Evolutionary conservation across 2,329 filamentous ascomycete species (phyloP).

Genomic region (Venturiaceae sp.): DNA sequence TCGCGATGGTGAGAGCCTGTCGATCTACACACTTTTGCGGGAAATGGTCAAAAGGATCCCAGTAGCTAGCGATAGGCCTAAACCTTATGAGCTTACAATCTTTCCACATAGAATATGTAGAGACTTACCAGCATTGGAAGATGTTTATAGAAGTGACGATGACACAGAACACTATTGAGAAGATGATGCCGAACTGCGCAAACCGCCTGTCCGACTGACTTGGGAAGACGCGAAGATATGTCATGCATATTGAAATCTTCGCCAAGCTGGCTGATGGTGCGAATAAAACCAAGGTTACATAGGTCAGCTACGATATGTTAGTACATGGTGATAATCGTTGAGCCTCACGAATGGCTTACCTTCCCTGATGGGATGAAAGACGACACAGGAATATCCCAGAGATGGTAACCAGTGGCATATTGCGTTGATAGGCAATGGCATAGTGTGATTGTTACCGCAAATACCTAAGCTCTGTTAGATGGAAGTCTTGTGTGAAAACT

Average conservation of each 20-base stretch:
- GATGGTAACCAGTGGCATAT: conserved; percentile 3
- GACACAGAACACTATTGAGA: conserved; percentile 4
- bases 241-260: conserved; percentile 10
- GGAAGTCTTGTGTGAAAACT: background rate
- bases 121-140: conserved; percentile 8
- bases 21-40: conserved; percentile 16
- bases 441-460: background rate
- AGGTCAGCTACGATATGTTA: background rate
- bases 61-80: conserved; percentile 3
- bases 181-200: conserved; percentile 2
- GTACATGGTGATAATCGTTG: background rate
- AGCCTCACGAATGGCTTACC: background rate
- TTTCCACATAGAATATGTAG: too few species aligned
- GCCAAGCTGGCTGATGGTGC: conserved; percentile 4
- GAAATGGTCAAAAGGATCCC: background rate
- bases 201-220: conserved; percentile 3
- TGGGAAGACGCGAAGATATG: conserved; percentile 8
- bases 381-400: background rate
- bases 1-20: conserved; percentile 14
- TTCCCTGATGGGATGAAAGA: background rate
- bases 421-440: conserved; percentile 2
- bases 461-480: background rate
- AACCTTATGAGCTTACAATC: background rate
- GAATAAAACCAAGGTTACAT: conserved; percentile 6
- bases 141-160: conserved; percentile 3